Percentiles rank a stretch among this genome's conserved stretches.
Evolutionary conservation across 225 moss, liverwort and hornwort genomes (phyloP).

Genomic region (Takakia lepidozioides): DNA sequence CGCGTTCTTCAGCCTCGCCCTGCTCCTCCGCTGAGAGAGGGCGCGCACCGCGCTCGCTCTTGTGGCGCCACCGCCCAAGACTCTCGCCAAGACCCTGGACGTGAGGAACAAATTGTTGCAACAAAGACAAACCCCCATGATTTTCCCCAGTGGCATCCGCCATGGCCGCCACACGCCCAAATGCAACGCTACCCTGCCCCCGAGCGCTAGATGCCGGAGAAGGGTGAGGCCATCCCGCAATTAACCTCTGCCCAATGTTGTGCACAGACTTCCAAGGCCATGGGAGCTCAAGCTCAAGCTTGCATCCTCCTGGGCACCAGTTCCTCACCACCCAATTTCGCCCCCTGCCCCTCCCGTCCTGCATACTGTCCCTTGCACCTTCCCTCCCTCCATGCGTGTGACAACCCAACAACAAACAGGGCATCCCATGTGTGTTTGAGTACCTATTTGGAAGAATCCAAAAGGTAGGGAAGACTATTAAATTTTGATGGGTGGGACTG

Average conservation of each 20-base stretch:
- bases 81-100: slow-evolving; percentile 29
- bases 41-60: slow-evolving; percentile 5
- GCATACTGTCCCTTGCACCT: too few species aligned
- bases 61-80: slow-evolving; percentile 43
- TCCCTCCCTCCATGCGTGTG: too few species aligned
- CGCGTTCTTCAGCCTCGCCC: slow-evolving; percentile 79
- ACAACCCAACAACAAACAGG: too few species aligned
- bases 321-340: too few species aligned
- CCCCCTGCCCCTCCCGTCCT: too few species aligned
- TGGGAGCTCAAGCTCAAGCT: slow-evolving; percentile 48
- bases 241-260: slow-evolving; percentile 23
- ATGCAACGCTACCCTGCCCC: background rate
- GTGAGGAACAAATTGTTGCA: slow-evolving; percentile 18
- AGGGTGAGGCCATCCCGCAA: slow-evolving; percentile 21
- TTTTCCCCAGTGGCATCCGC: slow-evolving; percentile 12
- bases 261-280: slow-evolving; percentile 76
- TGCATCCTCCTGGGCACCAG: slow-evolving; percentile 43
- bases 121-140: slow-evolving; percentile 8
- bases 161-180: slow-evolving; percentile 17
- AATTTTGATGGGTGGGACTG: too few species aligned
- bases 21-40: slow-evolving; percentile 50
- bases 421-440: too few species aligned
- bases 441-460: too few species aligned
- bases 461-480: too few species aligned
- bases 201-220: slow-evolving; percentile 5